Conservation (phyloP, 805 yeast genomes). For the Jamesozyma hellenica region DNA sequence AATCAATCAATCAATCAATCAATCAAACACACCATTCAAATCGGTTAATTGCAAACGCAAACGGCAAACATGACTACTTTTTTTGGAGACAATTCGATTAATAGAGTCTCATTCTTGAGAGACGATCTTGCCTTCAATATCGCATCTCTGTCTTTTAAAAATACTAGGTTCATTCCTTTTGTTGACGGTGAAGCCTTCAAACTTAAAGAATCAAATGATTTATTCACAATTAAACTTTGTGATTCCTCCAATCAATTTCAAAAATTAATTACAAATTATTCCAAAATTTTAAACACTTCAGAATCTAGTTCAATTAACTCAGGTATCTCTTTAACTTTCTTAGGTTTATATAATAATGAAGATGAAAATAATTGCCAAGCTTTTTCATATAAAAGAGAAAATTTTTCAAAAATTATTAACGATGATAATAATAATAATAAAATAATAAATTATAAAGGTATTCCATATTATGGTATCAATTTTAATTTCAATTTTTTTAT, state of each 20-base stretch:
- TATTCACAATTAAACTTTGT: background rate
- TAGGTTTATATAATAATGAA: conserved; percentile 12
- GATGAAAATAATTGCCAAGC: background rate
- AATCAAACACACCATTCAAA: too few species aligned
- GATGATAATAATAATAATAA: conserved; percentile 28
- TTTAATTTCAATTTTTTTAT: conserved; percentile 25
- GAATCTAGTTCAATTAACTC: conserved; percentile 10
- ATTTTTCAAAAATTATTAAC: too few species aligned
- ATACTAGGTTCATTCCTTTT: conserved; percentile 33
- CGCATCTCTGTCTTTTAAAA: conserved; percentile 34
- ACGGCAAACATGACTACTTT: conserved; percentile 5
- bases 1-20: too few species aligned
- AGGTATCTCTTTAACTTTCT: conserved; percentile 16
- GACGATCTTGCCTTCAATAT: conserved; percentile 40
- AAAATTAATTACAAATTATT: conserved; percentile 1
- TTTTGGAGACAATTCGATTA: conserved; percentile 42
- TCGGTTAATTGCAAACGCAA: too few species aligned
- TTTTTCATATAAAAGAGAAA: background rate
- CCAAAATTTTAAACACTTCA: conserved; percentile 5
- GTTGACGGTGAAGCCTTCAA: conserved; percentile 26
- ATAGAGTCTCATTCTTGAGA: conserved; percentile 48
- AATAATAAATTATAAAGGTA: conserved; percentile 44
- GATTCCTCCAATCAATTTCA: background rate
- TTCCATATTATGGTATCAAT: conserved; percentile 58
- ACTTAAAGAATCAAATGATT: background rate